These are phyloP conservation scores for Cystobasidium onofrii DNA, from an alignment of 768 basidiomycete genomes.

Conservation along the genomic window DNA sequence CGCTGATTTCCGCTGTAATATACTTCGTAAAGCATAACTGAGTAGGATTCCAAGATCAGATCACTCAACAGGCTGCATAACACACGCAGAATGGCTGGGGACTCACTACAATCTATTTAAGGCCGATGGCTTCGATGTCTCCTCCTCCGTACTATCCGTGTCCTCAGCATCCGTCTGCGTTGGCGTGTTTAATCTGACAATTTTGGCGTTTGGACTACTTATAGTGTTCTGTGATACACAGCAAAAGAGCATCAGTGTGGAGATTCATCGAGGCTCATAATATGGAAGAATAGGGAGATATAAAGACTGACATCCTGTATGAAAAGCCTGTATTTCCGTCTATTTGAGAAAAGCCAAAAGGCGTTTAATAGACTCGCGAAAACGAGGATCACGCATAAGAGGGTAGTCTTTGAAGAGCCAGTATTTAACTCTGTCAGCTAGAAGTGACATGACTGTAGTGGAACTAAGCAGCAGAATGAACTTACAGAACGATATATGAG, in stretches of 20 bases:
- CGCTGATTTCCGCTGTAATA: neutral
- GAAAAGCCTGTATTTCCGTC: slow-evolving; percentile 35
- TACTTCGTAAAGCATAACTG: neutral
- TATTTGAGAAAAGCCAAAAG: slow-evolving; percentile 29
- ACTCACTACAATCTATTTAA: neutral
- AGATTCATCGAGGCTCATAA: too few species aligned
- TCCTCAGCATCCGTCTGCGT: neutral
- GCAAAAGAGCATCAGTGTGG: neutral
- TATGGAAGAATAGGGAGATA: too few species aligned
- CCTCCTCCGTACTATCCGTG: neutral
- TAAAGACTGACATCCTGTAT: slow-evolving; percentile 31
- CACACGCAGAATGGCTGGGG: neutral
- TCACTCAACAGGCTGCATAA: neutral
- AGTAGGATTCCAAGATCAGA: neutral
- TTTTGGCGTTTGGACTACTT: slow-evolving; percentile 34
- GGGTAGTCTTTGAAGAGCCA: too few species aligned
- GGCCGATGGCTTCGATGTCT: neutral
- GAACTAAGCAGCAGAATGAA: neutral
- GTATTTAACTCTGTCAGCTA: too few species aligned
- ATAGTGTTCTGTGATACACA: slow-evolving; percentile 34
- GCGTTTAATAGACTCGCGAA: slow-evolving; percentile 32
- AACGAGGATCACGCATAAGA: slow-evolving; percentile 14
- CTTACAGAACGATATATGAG: neutral
- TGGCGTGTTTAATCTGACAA: slow-evolving; percentile 28
- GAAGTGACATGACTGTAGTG: neutral